These are phyloP conservation scores for Thalassiosira hispida DNA, from an alignment of 352 stramenopile genomes.

Conservation along the genomic window DNA sequence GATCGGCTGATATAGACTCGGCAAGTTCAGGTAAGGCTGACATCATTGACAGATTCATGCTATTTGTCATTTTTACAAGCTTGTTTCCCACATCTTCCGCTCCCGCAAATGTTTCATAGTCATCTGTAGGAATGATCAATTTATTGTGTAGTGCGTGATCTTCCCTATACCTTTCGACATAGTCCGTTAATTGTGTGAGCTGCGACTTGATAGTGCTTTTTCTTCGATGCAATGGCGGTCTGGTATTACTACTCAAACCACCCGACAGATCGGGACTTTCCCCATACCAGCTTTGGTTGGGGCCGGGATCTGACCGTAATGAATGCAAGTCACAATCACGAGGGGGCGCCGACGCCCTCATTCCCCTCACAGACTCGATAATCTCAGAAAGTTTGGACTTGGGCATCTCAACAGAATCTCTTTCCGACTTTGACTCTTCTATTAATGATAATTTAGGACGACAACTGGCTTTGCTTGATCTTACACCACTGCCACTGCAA, in stretches of 20 bases:
- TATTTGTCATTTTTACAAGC: constrained; percentile 37
- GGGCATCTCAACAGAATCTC: too few species aligned
- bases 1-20: neutral
- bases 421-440: constrained; percentile 5
- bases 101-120: constrained; percentile 54
- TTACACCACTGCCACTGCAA: neutral
- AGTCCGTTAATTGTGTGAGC: constrained; percentile 22
- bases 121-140: constrained; percentile 40
- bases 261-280: neutral
- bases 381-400: constrained; percentile 29
- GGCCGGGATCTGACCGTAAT: constrained; percentile 36
- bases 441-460: neutral
- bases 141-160: constrained; percentile 54
- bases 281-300: constrained; percentile 2
- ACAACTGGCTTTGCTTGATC: neutral
- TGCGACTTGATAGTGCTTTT: constrained; percentile 1
- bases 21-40: neutral
- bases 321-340: constrained; percentile 24
- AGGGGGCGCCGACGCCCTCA: constrained; percentile 4
- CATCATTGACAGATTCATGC: constrained; percentile 18
- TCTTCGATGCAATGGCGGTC: neutral
- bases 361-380: constrained; percentile 19
- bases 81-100: constrained; percentile 51
- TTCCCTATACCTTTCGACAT: constrained; percentile 44
- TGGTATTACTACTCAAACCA: too few species aligned